Percentiles rank a stretch among this genome's conserved stretches.
phyloP scores from a whole-genome alignment of 768 basidiomycete genomes.

The Ramaria sp. region DNA sequence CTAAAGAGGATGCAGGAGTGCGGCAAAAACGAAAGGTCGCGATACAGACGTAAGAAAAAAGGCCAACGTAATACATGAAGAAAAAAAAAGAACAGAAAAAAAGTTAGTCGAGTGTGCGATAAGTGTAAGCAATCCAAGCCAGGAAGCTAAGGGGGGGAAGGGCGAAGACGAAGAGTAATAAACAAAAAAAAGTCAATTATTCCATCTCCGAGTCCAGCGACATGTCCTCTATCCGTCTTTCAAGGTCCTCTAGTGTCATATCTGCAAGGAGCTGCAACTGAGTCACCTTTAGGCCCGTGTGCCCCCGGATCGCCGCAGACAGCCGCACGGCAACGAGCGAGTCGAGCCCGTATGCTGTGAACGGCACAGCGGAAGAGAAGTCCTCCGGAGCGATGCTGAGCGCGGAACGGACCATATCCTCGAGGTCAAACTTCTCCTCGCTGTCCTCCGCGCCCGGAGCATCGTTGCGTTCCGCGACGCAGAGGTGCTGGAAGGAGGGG shows the following conservation, averaged over 20 bases:
- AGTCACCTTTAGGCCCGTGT: slow-evolving; percentile 16
- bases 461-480: slow-evolving; percentile 10
- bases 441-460: slow-evolving; percentile 6
- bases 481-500: slow-evolving; percentile 16
- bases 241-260: slow-evolving; percentile 22
- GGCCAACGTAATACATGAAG: slow-evolving; percentile 1
- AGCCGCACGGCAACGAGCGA: slow-evolving; percentile 30
- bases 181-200: not conserved
- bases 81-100: not conserved
- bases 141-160: not conserved
- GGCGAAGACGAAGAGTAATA: not conserved
- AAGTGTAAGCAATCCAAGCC: not conserved
- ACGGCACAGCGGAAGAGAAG: slow-evolving; percentile 26
- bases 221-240: slow-evolving; percentile 2
- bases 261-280: slow-evolving; percentile 29
- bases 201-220: not conserved
- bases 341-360: slow-evolving; percentile 33
- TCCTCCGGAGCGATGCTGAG: slow-evolving; percentile 25
- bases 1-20: not conserved
- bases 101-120: slow-evolving; percentile 3
- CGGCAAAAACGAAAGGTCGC: not conserved
- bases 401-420: slow-evolving; percentile 13
- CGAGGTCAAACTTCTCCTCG: slow-evolving; percentile 6
- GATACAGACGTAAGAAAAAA: not conserved
- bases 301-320: slow-evolving; percentile 21